Base-by-base conservation (phyloP, 441 rosid species). In the Hura crepitans region DNA sequence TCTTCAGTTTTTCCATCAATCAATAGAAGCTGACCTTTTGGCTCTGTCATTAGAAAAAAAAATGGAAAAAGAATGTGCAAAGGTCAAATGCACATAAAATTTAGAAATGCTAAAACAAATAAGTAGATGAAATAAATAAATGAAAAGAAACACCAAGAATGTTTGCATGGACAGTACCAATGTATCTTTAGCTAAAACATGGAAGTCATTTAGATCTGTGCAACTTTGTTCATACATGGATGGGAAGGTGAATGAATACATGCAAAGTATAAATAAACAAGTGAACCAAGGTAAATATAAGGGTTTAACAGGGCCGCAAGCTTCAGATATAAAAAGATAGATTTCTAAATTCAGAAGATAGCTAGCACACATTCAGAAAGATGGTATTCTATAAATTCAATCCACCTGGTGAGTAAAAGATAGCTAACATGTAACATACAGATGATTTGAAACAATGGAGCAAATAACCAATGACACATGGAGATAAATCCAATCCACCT, bases 1-100 rank as follows among this genome's bases (percentile, higher is more conserved):
- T 85, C 94, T 76, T 90, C 89, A 62, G 96, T 96, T 84, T 89
- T 93, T 22, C 99, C 99, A 82, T 93, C 92, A 83, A 96, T 87
- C 70, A 84, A 62, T 50, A 96, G 88, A 82, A 96, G 96, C 85
- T 96, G 99, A 75, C 97, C 99, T 84, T 93, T 96, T 33, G 99
- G 99, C 78, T 91, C 97, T 93, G 85, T 69, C 43, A 66, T 49
- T 62, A 51, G 80, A 65, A 56, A 60, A 72, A 42, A 18, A 31
- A 17, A 20, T 60, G 15, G 69, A 23, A 55, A 58, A 27, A 53
- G 60, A n/a, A 63, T 28, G 46, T 4, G 59, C 69, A 74, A 60
- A 51, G 5, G 25, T 69, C 30, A 56, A 20, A 25, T 53, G n/a
- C 20, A 35, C 6, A 35, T 35, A 35, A 35, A 35, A 22, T 22